phyloP scores from a whole-genome alignment of 1,284 basidiomycete species.

The Sporisorium exsertum region DNA sequence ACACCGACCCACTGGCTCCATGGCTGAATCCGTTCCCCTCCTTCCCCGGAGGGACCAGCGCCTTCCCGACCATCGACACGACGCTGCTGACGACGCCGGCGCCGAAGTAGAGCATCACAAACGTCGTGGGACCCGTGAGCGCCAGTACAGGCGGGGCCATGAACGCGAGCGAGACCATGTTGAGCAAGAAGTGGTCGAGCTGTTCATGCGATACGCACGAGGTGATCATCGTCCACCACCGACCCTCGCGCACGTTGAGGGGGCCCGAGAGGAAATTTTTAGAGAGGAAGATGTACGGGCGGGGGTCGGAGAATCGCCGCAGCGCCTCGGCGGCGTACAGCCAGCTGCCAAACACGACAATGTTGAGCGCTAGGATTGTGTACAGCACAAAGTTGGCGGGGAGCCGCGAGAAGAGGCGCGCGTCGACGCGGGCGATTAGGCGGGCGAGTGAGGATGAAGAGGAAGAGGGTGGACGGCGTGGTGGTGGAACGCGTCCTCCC shows the following conservation, averaged over 20 bases:
- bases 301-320: constrained; percentile 73
- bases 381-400: constrained; percentile 28
- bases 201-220: constrained; percentile 53
- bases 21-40: constrained; percentile 11
- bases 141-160: constrained; percentile 79
- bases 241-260: constrained; percentile 77
- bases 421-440: constrained; percentile 10
- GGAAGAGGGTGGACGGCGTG: not conserved
- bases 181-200: constrained; percentile 78
- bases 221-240: constrained; percentile 88
- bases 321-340: constrained; percentile 36
- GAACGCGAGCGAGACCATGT: constrained; percentile 83
- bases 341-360: constrained; percentile 50
- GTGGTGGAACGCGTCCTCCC: not conserved
- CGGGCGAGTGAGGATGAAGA: not conserved
- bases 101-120: constrained; percentile 82
- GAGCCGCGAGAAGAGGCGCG: constrained; percentile 9
- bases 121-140: constrained; percentile 78
- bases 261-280: constrained; percentile 77
- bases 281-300: constrained; percentile 75
- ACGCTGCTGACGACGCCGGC: constrained; percentile 69
- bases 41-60: constrained; percentile 21
- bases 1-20: constrained; percentile 73
- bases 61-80: constrained; percentile 76
- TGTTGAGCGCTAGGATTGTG: constrained; percentile 50